Conservation (phyloP, 345 rosid species). For the Melaleuca alternifolia region DNA sequence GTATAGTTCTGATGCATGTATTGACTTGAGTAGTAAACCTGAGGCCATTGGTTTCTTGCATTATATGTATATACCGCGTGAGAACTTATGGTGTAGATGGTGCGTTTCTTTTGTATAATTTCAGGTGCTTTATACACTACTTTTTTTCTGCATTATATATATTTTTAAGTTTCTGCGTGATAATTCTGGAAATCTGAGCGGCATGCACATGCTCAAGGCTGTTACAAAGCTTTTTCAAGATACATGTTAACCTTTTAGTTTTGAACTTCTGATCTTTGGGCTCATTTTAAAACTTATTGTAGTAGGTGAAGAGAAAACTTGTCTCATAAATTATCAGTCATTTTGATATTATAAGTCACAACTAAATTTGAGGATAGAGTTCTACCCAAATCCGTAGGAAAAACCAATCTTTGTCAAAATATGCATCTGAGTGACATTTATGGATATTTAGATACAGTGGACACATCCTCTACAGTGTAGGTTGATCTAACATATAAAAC, state of each 20-base stretch:
- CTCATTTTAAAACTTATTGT: background rate
- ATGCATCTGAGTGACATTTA: background rate
- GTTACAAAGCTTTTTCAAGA: background rate
- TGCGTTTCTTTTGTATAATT: background rate
- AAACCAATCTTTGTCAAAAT: background rate
- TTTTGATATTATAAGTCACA: background rate
- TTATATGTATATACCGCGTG: background rate
- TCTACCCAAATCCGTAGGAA: background rate
- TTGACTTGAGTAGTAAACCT: background rate
- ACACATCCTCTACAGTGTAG: background rate
- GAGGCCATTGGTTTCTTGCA: background rate
- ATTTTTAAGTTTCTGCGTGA: no score
- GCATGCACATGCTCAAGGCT: background rate
- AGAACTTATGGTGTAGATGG: background rate
- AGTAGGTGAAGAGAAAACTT: background rate
- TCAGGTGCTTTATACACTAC: background rate
- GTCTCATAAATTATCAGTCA: background rate
- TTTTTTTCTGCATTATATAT: background rate
- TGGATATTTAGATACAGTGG: background rate
- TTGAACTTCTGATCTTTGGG: background rate
- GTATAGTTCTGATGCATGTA: constrained; percentile 13
- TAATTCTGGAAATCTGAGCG: background rate
- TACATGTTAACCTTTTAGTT: background rate
- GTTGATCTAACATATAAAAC: background rate
- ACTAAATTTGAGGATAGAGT: background rate